phyloP scores from a whole-genome alignment of 768 basidiomycete genomes.

The Mycena crocata region DNA sequence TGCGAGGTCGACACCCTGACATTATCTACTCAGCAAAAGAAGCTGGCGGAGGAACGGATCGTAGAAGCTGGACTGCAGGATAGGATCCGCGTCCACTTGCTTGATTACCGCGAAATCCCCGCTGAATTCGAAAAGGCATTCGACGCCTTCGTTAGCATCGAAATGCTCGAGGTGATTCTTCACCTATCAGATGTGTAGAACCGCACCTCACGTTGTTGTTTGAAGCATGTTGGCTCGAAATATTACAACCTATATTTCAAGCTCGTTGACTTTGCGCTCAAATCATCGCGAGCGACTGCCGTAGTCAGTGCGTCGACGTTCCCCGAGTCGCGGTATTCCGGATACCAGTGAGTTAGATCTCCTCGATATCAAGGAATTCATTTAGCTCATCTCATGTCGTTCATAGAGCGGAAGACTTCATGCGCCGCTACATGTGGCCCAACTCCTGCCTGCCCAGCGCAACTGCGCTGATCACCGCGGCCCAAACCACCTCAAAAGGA shows the following conservation, averaged over 20 bases:
- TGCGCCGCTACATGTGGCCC: constrained; percentile 91
- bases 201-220: no score
- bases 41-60: constrained; percentile 89
- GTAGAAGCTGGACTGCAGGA: constrained; percentile 74
- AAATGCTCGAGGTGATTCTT: constrained; percentile 80
- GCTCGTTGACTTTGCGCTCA: constrained; percentile 80
- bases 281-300: constrained; percentile 71
- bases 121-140: constrained; percentile 83
- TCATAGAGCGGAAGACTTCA: constrained; percentile 82
- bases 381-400: constrained; percentile 9
- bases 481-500: constrained; percentile 76
- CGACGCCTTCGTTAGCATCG: constrained; percentile 81
- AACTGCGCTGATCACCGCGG: constrained; percentile 80
- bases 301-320: constrained; percentile 79
- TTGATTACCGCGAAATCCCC: constrained; percentile 91
- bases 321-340: constrained; percentile 74
- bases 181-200: no score
- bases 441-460: constrained; percentile 90
- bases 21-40: constrained; percentile 88
- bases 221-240: constrained; percentile 63
- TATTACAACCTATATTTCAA: constrained; percentile 79
- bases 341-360: constrained; percentile 72
- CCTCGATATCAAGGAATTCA: constrained; percentile 9
- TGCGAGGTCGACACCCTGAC: constrained; percentile 93
- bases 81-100: constrained; percentile 84